Conservation (phyloP, 2,329 filamentous ascomycete genomes). For the Pyricularia sp. region DNA sequence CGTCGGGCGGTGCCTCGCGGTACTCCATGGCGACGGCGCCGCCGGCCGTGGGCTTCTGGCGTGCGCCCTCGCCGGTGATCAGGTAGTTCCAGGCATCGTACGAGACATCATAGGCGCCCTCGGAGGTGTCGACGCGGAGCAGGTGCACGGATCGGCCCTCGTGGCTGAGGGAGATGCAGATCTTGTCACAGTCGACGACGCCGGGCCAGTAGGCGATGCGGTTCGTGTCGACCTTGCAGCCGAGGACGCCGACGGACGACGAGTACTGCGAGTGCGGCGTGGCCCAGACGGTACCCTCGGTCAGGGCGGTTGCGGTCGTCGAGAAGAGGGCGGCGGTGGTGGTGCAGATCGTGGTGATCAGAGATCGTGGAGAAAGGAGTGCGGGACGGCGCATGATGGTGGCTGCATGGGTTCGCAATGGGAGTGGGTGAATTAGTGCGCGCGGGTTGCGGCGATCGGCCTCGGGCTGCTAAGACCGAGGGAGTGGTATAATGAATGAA, state of each 20-base stretch:
- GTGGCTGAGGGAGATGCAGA: slow-evolving; percentile 45
- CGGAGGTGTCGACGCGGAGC: slow-evolving; percentile 46
- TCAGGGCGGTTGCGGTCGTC: background rate
- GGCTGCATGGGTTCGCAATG: background rate
- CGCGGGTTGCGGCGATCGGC: background rate
- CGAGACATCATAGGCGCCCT: slow-evolving; percentile 45
- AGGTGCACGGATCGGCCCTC: slow-evolving; percentile 43
- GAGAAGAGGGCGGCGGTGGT: background rate
- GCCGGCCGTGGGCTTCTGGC: slow-evolving; percentile 32
- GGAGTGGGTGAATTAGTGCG: background rate
- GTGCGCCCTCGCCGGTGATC: slow-evolving; percentile 37
- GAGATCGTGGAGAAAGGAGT: background rate
- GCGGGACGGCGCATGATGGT: slow-evolving; percentile 3
- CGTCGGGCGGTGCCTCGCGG: slow-evolving; percentile 33
- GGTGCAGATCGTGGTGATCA: slow-evolving; percentile 3
- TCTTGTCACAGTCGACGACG: slow-evolving; percentile 41
- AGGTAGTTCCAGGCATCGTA: slow-evolving; percentile 56
- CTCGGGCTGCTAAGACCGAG: background rate
- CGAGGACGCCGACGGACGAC: slow-evolving; percentile 47
- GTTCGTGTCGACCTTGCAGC: slow-evolving; percentile 52
- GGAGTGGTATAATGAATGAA: no score
- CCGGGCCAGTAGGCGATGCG: slow-evolving; percentile 52
- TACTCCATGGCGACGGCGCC: slow-evolving; percentile 43
- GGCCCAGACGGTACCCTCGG: slow-evolving; percentile 20
- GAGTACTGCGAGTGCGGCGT: slow-evolving; percentile 50